A percentile compares a stretch with the other conserved stretches of the same genome.
Evolutionary conservation across 2,329 filamentous ascomycete species (phyloP).

Genomic region (Diaporthe vaccinii): DNA sequence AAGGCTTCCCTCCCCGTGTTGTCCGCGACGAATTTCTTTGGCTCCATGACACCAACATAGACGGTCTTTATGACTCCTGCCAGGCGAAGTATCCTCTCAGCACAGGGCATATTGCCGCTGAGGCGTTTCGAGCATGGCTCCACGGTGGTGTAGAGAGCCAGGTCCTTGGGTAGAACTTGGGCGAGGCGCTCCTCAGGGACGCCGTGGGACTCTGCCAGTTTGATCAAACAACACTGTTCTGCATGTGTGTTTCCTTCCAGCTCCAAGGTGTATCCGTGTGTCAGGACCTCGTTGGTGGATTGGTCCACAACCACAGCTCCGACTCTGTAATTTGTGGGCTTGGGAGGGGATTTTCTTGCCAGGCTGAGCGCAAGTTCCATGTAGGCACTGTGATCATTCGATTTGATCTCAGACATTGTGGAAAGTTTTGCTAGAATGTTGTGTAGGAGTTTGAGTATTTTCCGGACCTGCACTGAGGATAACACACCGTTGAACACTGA

Average conservation of each 20-base stretch:
- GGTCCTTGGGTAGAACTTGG: slow-evolving; percentile 63
- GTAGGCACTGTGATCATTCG: slow-evolving; percentile 60
- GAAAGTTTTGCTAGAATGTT: neutral
- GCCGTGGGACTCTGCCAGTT: slow-evolving; percentile 68
- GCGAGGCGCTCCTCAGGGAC: slow-evolving; percentile 68
- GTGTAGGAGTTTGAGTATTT: neutral
- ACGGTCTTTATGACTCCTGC: slow-evolving; percentile 78
- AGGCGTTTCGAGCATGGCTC: slow-evolving; percentile 84
- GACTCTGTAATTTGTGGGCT: slow-evolving; percentile 92
- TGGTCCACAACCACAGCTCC: slow-evolving; percentile 86
- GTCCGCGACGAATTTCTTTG: slow-evolving; percentile 87
- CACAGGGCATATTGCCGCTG: slow-evolving; percentile 82
- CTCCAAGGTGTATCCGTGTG: slow-evolving; percentile 92
- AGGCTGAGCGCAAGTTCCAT: slow-evolving; percentile 82
- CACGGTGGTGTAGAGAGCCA: slow-evolving; percentile 90
- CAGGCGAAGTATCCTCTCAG: slow-evolving; percentile 80
- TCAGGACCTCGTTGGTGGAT: slow-evolving; percentile 71
- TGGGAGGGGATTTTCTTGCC: slow-evolving; percentile 84
- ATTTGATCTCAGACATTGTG: slow-evolving; percentile 45
- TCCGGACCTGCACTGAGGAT: neutral
- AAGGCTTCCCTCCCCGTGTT: slow-evolving; percentile 82
- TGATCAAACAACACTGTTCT: slow-evolving; percentile 91
- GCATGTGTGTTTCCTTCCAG: slow-evolving; percentile 94
- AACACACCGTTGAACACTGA: neutral
- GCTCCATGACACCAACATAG: slow-evolving; percentile 90